phyloP scores from a whole-genome alignment of 2,329 filamentous ascomycete species.

The Aspergillus vadensis region DNA sequence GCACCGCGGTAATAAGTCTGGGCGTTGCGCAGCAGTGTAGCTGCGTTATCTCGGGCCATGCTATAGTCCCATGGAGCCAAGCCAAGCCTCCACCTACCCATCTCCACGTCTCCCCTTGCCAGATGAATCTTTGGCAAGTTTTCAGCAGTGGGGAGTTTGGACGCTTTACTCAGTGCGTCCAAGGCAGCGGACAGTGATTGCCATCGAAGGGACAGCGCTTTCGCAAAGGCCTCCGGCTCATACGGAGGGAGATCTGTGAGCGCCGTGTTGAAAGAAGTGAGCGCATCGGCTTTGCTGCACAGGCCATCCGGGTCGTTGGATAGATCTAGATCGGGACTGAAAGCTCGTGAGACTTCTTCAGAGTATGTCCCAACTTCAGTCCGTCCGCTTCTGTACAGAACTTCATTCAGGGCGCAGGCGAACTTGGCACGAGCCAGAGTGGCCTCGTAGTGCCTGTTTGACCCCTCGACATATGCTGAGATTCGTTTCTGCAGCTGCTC shows the following conservation, averaged over 20 bases:
- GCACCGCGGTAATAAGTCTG: constrained; percentile 61
- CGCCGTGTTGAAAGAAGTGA: constrained; percentile 56
- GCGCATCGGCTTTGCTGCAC: constrained; percentile 59
- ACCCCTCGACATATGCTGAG: constrained; percentile 52
- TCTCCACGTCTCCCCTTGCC: constrained; percentile 57
- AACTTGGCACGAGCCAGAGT: constrained; percentile 60
- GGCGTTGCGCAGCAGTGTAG: constrained; percentile 57
- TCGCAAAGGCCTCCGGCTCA: constrained; percentile 33
- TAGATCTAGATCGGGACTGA: constrained; percentile 43
- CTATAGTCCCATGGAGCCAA: constrained; percentile 46
- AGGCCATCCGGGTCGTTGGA: constrained; percentile 52
- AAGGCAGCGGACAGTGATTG: constrained; percentile 55
- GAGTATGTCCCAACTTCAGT: constrained; percentile 58
- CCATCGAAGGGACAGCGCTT: constrained; percentile 50
- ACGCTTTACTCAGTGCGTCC: constrained; percentile 52
- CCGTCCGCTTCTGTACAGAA: constrained; percentile 55
- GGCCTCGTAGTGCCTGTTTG: constrained; percentile 53
- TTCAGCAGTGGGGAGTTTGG: constrained; percentile 53
- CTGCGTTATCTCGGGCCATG: constrained; percentile 47
- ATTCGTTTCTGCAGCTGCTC: constrained; percentile 57
- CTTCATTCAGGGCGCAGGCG: constrained; percentile 57
- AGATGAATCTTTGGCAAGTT: constrained; percentile 57
- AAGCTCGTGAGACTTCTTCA: constrained; percentile 45
- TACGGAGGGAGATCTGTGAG: constrained; percentile 39
- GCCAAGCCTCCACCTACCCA: constrained; percentile 56